These are phyloP conservation scores for Zymoseptoria passerinii DNA, from an alignment of 2,329 filamentous ascomycete species.

Conservation along the genomic window DNA sequence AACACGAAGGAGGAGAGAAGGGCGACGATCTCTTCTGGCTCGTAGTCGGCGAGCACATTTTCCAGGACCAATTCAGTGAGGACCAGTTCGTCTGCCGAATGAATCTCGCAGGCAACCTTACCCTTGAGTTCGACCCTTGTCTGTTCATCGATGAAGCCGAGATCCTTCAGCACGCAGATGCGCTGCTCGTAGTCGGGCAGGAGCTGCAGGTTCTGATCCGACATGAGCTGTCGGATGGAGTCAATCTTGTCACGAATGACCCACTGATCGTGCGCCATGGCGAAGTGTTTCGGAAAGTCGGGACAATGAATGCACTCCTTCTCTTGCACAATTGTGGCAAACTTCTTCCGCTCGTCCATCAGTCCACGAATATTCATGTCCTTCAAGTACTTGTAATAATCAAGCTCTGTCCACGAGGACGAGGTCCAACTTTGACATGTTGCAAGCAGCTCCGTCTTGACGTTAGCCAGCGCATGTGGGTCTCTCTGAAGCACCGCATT, in stretches of 20 bases:
- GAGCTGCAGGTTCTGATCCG: constrained; percentile 90
- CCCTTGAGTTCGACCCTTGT: constrained; percentile 90
- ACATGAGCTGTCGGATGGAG: constrained; percentile 78
- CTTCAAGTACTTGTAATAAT: constrained; percentile 66
- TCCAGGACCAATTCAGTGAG: constrained; percentile 93
- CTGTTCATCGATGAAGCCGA: constrained; percentile 82
- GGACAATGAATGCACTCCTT: constrained; percentile 63
- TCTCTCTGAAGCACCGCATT: constrained; percentile 32
- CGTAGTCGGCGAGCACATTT: constrained; percentile 90
- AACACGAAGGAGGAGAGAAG: constrained; percentile 93
- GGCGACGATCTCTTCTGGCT: constrained; percentile 92
- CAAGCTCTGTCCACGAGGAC: constrained; percentile 72
- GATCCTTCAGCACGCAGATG: constrained; percentile 80
- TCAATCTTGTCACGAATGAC: constrained; percentile 89
- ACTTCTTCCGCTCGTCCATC: constrained; percentile 59
- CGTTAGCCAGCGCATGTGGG: constrained; percentile 47
- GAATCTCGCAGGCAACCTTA: constrained; percentile 96
- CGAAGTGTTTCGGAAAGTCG: constrained; percentile 82
- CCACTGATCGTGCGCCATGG: constrained; percentile 96
- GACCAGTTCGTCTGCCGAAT: constrained; percentile 92
- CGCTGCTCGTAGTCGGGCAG: constrained; percentile 95
- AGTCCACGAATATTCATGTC: constrained; percentile 75
- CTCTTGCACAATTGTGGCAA: constrained; percentile 54
- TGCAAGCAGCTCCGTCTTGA: constrained; percentile 59
- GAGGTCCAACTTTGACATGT: constrained; percentile 67